These are phyloP conservation scores for Diaporthe velutina DNA, from an alignment of 2,329 filamentous ascomycete genomes.

Conservation along the genomic window DNA sequence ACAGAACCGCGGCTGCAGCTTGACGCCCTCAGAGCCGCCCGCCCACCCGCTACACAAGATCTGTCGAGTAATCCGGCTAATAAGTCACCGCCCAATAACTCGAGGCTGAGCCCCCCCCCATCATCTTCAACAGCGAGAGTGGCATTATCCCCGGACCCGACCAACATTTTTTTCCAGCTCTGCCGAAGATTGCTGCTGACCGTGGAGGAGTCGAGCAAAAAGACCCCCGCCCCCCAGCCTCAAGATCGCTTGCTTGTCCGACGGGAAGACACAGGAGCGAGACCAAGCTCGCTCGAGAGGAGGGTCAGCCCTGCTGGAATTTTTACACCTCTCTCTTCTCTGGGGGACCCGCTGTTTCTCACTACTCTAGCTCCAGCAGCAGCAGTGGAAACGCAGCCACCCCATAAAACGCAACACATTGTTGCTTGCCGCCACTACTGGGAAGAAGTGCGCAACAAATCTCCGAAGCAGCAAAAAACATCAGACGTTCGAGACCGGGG, in stretches of 20 bases:
- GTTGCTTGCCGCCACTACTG: neutral
- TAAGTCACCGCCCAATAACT: neutral
- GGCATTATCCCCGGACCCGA: neutral
- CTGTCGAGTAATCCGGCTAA: slow-evolving; percentile 2
- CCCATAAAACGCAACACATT: neutral
- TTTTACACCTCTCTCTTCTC: no score
- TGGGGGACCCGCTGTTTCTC: neutral
- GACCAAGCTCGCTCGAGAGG: neutral
- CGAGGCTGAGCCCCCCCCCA: neutral
- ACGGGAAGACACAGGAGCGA: neutral
- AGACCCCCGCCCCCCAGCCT: slow-evolving; percentile 19
- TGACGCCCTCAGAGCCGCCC: neutral
- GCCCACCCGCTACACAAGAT: neutral
- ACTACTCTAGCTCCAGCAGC: neutral
- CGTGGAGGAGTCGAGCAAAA: neutral
- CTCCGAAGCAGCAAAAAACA: neutral
- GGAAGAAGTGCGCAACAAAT: neutral
- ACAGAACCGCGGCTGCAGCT: slow-evolving; percentile 26
- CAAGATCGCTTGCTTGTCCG: neutral
- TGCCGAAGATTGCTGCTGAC: neutral
- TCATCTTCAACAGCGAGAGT: neutral
- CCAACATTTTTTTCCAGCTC: neutral
- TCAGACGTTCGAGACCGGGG: neutral
- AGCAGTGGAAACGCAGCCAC: neutral
- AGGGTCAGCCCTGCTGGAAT: no score